A percentile compares a stretch with the other conserved stretches of the same genome.
phyloP scores from a whole-genome alignment of 2,329 filamentous ascomycete genomes.

The Fusarium longipes region DNA sequence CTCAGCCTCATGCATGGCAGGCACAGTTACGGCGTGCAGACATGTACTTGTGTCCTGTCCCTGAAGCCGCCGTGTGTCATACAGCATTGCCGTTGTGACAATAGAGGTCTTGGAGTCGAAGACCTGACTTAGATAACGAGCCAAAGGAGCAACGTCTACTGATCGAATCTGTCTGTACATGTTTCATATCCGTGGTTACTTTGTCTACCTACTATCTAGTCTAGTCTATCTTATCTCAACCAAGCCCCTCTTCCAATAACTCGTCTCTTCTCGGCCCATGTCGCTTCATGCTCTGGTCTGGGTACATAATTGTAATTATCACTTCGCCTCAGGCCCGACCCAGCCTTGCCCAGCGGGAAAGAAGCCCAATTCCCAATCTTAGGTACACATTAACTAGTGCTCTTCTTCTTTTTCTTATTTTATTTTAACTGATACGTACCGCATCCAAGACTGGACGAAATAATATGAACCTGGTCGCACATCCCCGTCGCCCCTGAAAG shows the following conservation, averaged over 20 bases:
- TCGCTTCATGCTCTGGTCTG: constrained; percentile 26
- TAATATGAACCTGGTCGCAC: constrained; percentile 37
- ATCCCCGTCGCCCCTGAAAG: constrained; percentile 43
- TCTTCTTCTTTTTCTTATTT: constrained; percentile 18
- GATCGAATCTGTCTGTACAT: constrained; percentile 11
- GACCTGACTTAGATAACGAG: neutral
- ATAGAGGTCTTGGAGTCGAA: neutral
- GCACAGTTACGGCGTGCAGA: constrained; percentile 15
- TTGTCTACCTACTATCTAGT: neutral
- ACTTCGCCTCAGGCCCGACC: constrained; percentile 28
- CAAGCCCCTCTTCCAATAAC: constrained; percentile 18
- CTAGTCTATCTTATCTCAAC: neutral
- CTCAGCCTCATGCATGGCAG: constrained; percentile 32
- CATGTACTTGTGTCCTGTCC: constrained; percentile 2
- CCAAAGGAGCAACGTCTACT: neutral
- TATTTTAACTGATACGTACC: constrained; percentile 15
- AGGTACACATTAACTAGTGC: constrained; percentile 13
- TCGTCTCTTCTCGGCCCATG: constrained; percentile 24
- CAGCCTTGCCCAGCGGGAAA: neutral
- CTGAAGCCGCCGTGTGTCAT: constrained; percentile 15
- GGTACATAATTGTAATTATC: constrained; percentile 1
- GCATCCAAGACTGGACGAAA: constrained; percentile 13
- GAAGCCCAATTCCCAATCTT: constrained; percentile 39
- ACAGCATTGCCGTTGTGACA: constrained; percentile 9
- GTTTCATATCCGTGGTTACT: constrained; percentile 11